Evolutionary conservation across 1,284 basidiomycete species (phyloP).

Genomic region (Cutaneotrichosporon daszewskae): DNA sequence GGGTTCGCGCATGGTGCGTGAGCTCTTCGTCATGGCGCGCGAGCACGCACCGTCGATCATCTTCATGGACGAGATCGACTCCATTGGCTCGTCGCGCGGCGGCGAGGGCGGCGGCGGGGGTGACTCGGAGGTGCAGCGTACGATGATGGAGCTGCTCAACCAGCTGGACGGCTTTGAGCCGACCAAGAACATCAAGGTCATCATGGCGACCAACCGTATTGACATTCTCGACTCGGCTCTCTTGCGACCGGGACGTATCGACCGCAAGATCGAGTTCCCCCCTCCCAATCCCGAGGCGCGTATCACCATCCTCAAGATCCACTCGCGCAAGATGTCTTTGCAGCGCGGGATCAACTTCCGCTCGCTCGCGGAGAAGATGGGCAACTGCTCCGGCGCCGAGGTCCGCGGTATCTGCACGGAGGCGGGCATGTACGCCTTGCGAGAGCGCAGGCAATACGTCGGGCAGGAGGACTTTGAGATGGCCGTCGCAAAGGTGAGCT

Average conservation of each 20-base stretch:
- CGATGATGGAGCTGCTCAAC: constrained; percentile 95
- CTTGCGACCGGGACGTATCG: constrained; percentile 91
- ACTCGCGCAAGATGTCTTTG: constrained; percentile 97
- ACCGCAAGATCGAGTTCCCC: constrained; percentile 98
- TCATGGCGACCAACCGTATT: constrained; percentile 99
- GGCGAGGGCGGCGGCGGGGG: constrained; percentile 80
- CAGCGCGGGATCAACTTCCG: constrained; percentile 96
- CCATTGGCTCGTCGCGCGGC: constrained; percentile 88
- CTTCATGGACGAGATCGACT: constrained; percentile 99
- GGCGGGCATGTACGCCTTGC: constrained; percentile 95
- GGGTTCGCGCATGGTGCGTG: constrained; percentile 91
- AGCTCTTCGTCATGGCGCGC: constrained; percentile 97
- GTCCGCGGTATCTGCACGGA: constrained; percentile 98
- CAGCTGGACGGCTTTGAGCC: constrained; percentile 97
- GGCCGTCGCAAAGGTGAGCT: constrained; percentile 92
- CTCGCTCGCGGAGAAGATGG: constrained; percentile 96
- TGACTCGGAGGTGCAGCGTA: constrained; percentile 95
- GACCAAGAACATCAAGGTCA: constrained; percentile 98
- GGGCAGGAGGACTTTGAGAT: constrained; percentile 99
- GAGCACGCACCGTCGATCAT: constrained; percentile 99
- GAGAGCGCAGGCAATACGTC: constrained; percentile 91
- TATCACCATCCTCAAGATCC: constrained; percentile 92
- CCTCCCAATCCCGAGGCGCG: constrained; percentile 96
- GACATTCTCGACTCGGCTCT: constrained; percentile 95
- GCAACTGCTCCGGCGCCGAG: constrained; percentile 95